Base-by-base conservation (phyloP, 345 rosid genomes). In the Salix koriyanagi region DNA sequence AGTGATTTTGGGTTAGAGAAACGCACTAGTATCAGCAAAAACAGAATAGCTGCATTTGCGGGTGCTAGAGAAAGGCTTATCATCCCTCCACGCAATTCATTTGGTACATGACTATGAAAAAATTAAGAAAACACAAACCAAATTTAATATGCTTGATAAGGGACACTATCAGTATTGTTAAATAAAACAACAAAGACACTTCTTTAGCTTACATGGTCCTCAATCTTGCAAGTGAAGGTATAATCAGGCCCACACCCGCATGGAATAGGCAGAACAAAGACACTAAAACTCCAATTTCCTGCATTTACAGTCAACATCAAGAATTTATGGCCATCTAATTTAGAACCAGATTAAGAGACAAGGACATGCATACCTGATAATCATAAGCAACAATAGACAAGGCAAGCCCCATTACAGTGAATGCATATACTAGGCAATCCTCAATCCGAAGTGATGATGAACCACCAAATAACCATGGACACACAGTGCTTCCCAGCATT, bases 11-110 rank as follows among this genome's bases (percentile, higher is more conserved):
- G 12, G 79, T 56, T n/a, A 46, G 32, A 78, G 74, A 73, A 21
- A 71, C 77, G 48, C 46, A 94, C 98, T 76, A 86, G 96, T 70
- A 89, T 80, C 73, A 96, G 54, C 72, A 88, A 71, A 80, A 90
- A 84, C 66, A 94, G 81, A 62, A 90, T 71, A 65, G 90, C 89
- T 26, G 89, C 95, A 87, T 94, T 91, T 58, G 97, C 92, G 75
- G 96, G 95, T 46, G 91, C 91, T 48, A 91, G 86, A 82, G 99
- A 93, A 71, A 93, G 84, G 83, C 91, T 86, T 58, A 96, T 89
- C 99, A 92, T 93, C 82, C 99, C 98, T 78, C 96, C 99, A 80
- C 98, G 97, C 86, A 91, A 79, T 76, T 93, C 94, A 84, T 87
- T 90, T 44, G 97, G 98, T 15, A 96, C 97, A 86, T 91, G 90